phyloP scores from a whole-genome alignment of 768 basidiomycete species.

The Podaxis pistillaris region DNA sequence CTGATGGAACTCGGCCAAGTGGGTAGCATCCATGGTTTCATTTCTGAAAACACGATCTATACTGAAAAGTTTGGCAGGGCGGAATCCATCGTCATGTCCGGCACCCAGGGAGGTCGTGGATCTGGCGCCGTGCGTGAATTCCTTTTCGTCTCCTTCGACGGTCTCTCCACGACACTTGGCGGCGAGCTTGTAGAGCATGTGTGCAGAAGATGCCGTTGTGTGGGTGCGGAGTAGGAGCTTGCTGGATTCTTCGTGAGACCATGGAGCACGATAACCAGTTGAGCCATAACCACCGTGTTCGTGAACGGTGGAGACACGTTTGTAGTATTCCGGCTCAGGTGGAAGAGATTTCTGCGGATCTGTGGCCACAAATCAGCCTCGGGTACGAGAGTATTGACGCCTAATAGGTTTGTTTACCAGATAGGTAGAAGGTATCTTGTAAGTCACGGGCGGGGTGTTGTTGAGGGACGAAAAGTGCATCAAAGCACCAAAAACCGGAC shows the following conservation, averaged over 20 bases:
- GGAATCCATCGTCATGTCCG: slow-evolving; percentile 66
- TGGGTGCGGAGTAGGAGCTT: slow-evolving; percentile 95
- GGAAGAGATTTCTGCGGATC: slow-evolving; percentile 77
- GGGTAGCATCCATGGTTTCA: slow-evolving; percentile 97
- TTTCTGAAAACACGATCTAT: slow-evolving; percentile 99
- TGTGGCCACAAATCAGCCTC: slow-evolving; percentile 22
- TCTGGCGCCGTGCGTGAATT: slow-evolving; percentile 38
- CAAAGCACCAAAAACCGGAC: slow-evolving; percentile 99
- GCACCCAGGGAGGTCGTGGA: slow-evolving; percentile 25
- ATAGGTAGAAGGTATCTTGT: slow-evolving; percentile 98
- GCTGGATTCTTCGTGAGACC: slow-evolving; percentile 88
- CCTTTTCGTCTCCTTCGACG: slow-evolving; percentile 37
- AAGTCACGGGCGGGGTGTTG: slow-evolving; percentile 98
- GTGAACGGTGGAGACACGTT: slow-evolving; percentile 80
- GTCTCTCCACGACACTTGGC: slow-evolving; percentile 72
- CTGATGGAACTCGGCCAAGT: slow-evolving; percentile 98
- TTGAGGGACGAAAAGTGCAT: slow-evolving; percentile 96
- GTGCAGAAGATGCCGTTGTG: slow-evolving; percentile 91
- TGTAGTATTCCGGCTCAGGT: slow-evolving; percentile 82
- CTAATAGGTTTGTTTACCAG: slow-evolving; percentile 49
- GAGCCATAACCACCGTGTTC: slow-evolving; percentile 88
- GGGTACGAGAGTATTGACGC: slow-evolving; percentile 3
- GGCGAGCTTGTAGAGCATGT: slow-evolving; percentile 93
- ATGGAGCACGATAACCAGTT: slow-evolving; percentile 95
- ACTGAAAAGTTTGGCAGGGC: slow-evolving; percentile 91